Evolutionary conservation across 352 stramenopile species (phyloP), one percentile per base, ranked within the genome.

Genomic region (Thalassiosira sp.): DNA sequence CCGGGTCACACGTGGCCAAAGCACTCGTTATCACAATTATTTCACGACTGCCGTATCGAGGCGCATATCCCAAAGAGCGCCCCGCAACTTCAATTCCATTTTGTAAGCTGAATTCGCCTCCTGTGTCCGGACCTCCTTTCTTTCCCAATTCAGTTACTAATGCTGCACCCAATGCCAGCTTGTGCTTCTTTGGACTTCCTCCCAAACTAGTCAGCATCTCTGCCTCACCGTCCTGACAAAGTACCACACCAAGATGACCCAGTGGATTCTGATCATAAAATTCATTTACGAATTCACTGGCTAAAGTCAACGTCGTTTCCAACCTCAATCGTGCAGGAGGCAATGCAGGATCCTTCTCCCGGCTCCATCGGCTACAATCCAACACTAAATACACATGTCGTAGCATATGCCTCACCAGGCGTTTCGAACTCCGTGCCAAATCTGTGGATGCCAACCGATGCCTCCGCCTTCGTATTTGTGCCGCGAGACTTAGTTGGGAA

Each of bases 1-100:
- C 95, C 3, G 96, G 96, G 84, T 99, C 97, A 45, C 95, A 97
- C 0, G 96, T 98, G 31, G 95, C 94, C 6, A 99, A 85, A 68
- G 94, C 97, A 33, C 94, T 95, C 63, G 96, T 97, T 25, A 99
- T 65, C 20, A 98, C 92, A 5, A 99, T 81, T 52, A 99, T 89
- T 87, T 97, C 94, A 31, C 91, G 65, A 67, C 73, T 90, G 53
- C 91, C 93, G 75, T 96, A 94, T 59, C 91, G 72, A 25, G 91
- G 93, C 37, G 95, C 94, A 31, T 95, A 96, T 67, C 97, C 96
- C 54, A 99, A 89, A 22, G 69, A 85, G 0, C 87, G 71, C 43
- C 87, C 87, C 13, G 87, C 87, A 16, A 92, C 80, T 76, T 92
- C 87, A 13, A 92, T 70, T 31, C 87, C 87, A 79, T 92, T 92